Percentiles rank a stretch among this genome's conserved stretches.
These are phyloP conservation scores for Globisporangium cystogenes DNA, from an alignment of 352 stramenopile species.

Conservation along the genomic window DNA sequence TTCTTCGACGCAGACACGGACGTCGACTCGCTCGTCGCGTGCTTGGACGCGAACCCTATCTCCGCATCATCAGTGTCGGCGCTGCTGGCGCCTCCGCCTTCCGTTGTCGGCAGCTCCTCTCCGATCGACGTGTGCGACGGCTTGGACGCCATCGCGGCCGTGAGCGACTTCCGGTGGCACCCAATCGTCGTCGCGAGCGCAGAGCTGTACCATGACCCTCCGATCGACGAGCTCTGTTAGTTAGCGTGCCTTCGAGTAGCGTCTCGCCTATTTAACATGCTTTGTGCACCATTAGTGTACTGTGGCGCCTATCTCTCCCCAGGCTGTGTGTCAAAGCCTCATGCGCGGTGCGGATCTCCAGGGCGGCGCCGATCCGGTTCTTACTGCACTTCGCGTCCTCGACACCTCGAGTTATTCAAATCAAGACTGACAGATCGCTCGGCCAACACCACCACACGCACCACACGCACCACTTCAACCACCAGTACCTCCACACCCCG, in stretches of 20 bases:
- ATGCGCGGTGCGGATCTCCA: no score
- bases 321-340: no score
- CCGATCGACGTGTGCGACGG: constrained; percentile 14
- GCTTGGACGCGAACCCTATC: constrained; percentile 5
- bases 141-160: constrained; percentile 6
- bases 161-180: constrained; percentile 11
- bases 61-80: not conserved
- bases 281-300: not conserved
- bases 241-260: not conserved
- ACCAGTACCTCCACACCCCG: not conserved
- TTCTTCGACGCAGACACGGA: constrained; percentile 4
- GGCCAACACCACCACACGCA: not conserved
- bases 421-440: no score
- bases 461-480: not conserved
- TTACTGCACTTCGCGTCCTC: no score
- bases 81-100: not conserved
- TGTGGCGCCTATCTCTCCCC: not conserved
- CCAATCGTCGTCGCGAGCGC: not conserved
- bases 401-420: no score
- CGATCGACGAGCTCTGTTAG: constrained; percentile 3
- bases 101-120: constrained; percentile 4
- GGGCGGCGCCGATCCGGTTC: no score
- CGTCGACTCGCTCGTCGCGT: constrained; percentile 7
- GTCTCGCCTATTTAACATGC: constrained; percentile 5
- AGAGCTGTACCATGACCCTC: constrained; percentile 1